phyloP scores from a whole-genome alignment of 768 basidiomycete species.

The Suillus weaverae region DNA sequence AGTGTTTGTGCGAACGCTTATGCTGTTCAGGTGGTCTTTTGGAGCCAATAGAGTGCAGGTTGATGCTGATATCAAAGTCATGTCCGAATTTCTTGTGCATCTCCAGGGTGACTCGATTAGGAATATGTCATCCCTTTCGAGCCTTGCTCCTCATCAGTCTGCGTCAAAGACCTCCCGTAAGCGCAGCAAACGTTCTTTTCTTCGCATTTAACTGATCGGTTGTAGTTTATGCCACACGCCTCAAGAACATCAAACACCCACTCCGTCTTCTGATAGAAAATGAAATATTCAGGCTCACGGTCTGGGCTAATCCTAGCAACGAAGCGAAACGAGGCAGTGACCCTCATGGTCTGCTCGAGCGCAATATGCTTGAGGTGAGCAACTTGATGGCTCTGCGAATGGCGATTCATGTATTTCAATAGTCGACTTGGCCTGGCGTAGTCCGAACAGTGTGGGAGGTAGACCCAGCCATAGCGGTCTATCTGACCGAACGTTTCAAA shows the following conservation, averaged over 20 bases:
- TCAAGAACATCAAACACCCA: conserved; percentile 70
- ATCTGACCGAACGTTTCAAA: conserved; percentile 89
- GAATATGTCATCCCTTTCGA: conserved; percentile 57
- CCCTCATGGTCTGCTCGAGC: conserved; percentile 54
- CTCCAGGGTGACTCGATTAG: conserved; percentile 74
- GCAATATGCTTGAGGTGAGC: conserved; percentile 62
- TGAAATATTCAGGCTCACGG: conserved; percentile 80
- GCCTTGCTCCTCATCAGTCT: conserved; percentile 55
- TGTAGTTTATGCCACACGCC: conserved; percentile 55
- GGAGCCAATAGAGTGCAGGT: conserved; percentile 93
- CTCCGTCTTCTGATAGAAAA: conserved; percentile 87
- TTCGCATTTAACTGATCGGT: conserved; percentile 12
- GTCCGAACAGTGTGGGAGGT: conserved; percentile 79
- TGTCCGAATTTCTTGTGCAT: conserved; percentile 80
- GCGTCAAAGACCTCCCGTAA: conserved; percentile 43
- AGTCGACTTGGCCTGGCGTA: conserved; percentile 68
- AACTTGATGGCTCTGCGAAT: not conserved
- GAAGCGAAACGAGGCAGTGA: conserved; percentile 71
- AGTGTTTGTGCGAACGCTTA: conserved; percentile 4
- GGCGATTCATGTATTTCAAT: not conserved
- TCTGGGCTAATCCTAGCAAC: conserved; percentile 88
- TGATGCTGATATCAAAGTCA: conserved; percentile 81
- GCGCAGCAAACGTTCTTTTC: conserved; percentile 16
- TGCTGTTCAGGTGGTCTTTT: conserved; percentile 78
- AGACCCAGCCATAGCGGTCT: conserved; percentile 79